A percentile compares a stretch with the other conserved stretches of the same genome.
Evolutionary conservation across 2,329 filamentous ascomycete genomes (phyloP).

Genomic region (Teratosphaeria viscida): DNA sequence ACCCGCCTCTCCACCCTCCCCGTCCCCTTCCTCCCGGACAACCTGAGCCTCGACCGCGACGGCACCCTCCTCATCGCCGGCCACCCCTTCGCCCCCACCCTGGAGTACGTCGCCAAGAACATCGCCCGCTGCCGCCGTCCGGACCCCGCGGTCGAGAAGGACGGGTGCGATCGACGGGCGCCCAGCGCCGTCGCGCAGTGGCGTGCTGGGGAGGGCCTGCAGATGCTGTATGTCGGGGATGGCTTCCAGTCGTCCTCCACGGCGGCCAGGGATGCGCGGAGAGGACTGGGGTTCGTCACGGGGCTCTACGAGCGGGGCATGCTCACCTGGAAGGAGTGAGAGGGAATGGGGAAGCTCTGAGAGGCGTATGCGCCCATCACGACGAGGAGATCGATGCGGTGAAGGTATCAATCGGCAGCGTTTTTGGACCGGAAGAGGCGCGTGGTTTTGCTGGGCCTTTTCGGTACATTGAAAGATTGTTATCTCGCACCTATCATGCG

Average conservation of each 20-base stretch:
- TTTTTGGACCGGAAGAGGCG: no score
- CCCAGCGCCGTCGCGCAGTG: conserved; percentile 29
- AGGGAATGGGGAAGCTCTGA: no score
- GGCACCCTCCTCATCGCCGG: conserved; percentile 33
- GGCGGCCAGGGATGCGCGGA: conserved; percentile 28
- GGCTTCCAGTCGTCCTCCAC: conserved; percentile 29
- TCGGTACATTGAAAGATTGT: no score
- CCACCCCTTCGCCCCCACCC: conserved; percentile 27
- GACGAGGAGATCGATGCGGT: no score
- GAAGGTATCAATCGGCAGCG: no score
- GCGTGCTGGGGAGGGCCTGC: conserved; percentile 25
- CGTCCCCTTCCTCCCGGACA: conserved; percentile 28
- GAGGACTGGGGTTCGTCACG: conserved; percentile 26
- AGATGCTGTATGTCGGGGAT: conserved; percentile 27
- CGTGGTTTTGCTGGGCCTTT: no score
- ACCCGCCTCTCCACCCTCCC: conserved; percentile 7
- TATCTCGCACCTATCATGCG: no score
- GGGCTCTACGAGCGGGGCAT: conserved; percentile 34
- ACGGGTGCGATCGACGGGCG: conserved; percentile 8
- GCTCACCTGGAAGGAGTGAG: conserved; percentile 23
- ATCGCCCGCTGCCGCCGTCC: conserved; percentile 11
- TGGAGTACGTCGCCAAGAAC: conserved; percentile 17
- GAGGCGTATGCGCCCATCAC: no score
- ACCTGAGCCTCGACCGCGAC: conserved; percentile 28
- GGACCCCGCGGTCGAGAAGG: neutral